phyloP scores from a whole-genome alignment of 306 rosid species.

The Canavalia gladiata region DNA sequence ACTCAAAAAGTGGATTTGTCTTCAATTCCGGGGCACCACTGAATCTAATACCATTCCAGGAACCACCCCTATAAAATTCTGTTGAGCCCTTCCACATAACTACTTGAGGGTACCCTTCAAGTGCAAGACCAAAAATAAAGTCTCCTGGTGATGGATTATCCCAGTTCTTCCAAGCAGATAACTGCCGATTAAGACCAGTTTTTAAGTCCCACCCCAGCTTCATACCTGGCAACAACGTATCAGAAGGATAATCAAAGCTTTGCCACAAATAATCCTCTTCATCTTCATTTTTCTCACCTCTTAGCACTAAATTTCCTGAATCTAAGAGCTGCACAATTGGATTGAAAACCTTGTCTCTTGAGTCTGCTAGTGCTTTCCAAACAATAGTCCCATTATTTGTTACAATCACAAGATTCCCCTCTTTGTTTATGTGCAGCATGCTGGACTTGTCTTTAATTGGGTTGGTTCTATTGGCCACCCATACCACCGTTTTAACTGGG shows the following conservation, averaged over 20 bases:
- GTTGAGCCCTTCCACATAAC: background rate
- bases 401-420: conserved; percentile 43
- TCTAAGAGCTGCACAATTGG: conserved; percentile 44
- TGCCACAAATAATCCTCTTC: conserved; percentile 48
- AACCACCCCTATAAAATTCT: background rate
- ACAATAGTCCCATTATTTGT: background rate
- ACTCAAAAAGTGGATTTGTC: background rate
- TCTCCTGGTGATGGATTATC: too few species aligned
- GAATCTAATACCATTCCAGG: background rate
- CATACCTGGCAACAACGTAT: conserved; percentile 56
- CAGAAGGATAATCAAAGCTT: conserved; percentile 62
- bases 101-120: background rate
- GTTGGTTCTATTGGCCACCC: conserved; percentile 65
- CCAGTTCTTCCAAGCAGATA: too few species aligned
- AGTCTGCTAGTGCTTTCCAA: background rate
- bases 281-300: background rate
- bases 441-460: conserved; percentile 55
- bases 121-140: background rate
- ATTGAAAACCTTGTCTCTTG: background rate
- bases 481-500: conserved; percentile 51
- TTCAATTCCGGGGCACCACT: background rate
- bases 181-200: conserved; percentile 13
- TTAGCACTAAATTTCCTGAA: conserved; percentile 53
- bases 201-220: conserved; percentile 56
- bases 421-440: conserved; percentile 43